These are phyloP conservation scores for Sporothrix curviconia DNA, from an alignment of 2,329 filamentous ascomycete genomes.

Conservation along the genomic window DNA sequence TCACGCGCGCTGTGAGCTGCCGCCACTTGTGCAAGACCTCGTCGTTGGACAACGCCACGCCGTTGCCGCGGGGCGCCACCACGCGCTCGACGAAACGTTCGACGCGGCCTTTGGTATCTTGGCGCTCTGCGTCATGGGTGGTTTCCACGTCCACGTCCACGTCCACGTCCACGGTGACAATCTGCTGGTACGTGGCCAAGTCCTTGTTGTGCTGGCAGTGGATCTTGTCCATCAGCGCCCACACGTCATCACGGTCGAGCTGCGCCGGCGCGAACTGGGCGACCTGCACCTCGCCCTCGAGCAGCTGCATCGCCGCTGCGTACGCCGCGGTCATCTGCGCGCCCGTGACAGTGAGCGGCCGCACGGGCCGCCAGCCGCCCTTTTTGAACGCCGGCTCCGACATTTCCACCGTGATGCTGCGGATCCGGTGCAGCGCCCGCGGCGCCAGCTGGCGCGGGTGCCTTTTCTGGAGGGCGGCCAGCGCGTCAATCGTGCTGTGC, in stretches of 20 bases:
- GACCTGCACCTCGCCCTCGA: constrained; percentile 31
- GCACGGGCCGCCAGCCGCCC: constrained; percentile 30
- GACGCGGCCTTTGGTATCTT: not conserved
- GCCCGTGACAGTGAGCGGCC: constrained; percentile 30
- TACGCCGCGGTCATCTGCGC: constrained; percentile 35
- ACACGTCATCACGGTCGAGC: constrained; percentile 31
- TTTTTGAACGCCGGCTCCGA: constrained; percentile 26
- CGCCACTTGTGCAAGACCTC: constrained; percentile 33
- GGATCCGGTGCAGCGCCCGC: constrained; percentile 22
- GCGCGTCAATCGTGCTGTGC: constrained; percentile 31
- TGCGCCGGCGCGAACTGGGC: constrained; percentile 27
- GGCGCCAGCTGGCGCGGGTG: constrained; percentile 21
- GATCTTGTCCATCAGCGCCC: constrained; percentile 29
- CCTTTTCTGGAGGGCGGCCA: constrained; percentile 27
- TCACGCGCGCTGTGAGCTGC: constrained; percentile 24
- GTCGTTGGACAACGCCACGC: constrained; percentile 29
- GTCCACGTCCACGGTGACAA: constrained; percentile 14
- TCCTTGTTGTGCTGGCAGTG: constrained; percentile 11
- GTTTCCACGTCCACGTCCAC: not conserved
- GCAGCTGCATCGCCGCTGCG: constrained; percentile 30
- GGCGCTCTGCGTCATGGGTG: too few species aligned
- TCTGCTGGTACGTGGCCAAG: constrained; percentile 19
- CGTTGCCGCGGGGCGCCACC: constrained; percentile 26
- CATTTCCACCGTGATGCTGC: constrained; percentile 26
- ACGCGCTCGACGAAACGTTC: constrained; percentile 1